A percentile compares a stretch with the other conserved stretches of the same genome.
Evolutionary conservation across 441 rosid species (phyloP).

Genomic region (Pelargonium australe): DNA sequence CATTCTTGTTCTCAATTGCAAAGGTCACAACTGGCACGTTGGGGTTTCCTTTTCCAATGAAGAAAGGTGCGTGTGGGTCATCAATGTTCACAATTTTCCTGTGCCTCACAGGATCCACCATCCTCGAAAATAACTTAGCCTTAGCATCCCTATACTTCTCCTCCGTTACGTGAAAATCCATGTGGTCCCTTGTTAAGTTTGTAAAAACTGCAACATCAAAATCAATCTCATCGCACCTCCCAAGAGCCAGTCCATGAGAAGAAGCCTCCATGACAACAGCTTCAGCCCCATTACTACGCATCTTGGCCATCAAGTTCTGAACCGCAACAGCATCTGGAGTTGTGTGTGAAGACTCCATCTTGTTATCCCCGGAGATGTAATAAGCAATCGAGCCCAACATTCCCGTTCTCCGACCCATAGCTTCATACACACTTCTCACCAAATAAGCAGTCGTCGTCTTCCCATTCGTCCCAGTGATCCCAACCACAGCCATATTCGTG

Average conservation of each 20-base stretch:
- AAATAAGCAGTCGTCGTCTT: conserved; percentile 69
- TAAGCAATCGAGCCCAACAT: conserved; percentile 67
- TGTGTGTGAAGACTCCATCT: conserved; percentile 46
- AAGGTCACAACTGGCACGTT: conserved; percentile 84
- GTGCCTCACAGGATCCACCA: conserved; percentile 85
- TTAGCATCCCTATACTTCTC: conserved; percentile 72
- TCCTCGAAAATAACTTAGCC: conserved; percentile 75
- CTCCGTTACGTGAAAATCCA: conserved; percentile 56
- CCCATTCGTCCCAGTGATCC: conserved; percentile 74
- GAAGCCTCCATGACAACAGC: conserved; percentile 85
- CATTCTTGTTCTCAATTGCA: conserved; percentile 78
- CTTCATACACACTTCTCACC: conserved; percentile 75
- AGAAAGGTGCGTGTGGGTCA: conserved; percentile 70
- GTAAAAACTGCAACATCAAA: conserved; percentile 86
- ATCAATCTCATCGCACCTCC: conserved; percentile 71
- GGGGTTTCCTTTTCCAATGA: conserved; percentile 60
- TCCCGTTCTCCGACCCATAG: conserved; percentile 86
- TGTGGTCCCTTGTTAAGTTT: conserved; percentile 53
- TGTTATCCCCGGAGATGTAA: conserved; percentile 63
- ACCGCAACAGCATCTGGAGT: conserved; percentile 72
- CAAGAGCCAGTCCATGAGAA: conserved; percentile 56
- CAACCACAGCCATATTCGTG: conserved; percentile 67
- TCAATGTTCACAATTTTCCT: conserved; percentile 87
- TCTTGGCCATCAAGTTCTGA: conserved; percentile 94
- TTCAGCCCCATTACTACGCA: conserved; percentile 83